Base-by-base conservation (phyloP, 1,284 basidiomycete genomes). In the Sanghuangporus baumii region DNA sequence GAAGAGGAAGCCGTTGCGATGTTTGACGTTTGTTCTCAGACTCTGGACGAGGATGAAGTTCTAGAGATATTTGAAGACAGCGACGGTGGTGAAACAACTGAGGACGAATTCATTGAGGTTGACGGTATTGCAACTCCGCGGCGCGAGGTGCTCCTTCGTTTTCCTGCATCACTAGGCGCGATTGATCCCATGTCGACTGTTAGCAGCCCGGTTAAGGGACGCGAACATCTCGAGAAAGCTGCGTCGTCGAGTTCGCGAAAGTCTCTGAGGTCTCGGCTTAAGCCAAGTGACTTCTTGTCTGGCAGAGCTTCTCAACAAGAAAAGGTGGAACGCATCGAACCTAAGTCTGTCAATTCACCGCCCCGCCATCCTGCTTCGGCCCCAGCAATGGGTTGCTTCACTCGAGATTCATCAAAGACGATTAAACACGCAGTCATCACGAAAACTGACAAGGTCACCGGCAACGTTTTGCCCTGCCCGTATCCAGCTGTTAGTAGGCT, bases 41-140 rank as follows among this genome's bases (percentile, higher is more conserved):
- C 72, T 50, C 68, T 71, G 57, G 67, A 78, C 60, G 76, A 80
- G 54, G 78, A 78, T 41, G 79, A 73, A 23, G 79, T 74, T 38
- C 79, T 78, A 18, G 79, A 77, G n/a, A 73, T 71, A 31, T 67
- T 75, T 36, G 72, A 71, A 43, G 70, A 70, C 65, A 72, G 71
- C 55, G 81, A 80, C 11, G 86, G 85, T 6, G 69, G 69, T 8
- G 83, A 87, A 56, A 87, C 86, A 6, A 89, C 88, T 0, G 89
- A 92, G 69, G 89, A 92, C 65, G 89, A 91, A 64, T 82, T 91
- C 54, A 85, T 91, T 18, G 87, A 87, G 60, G 81, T 83, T 6
- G 81, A 85, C 62, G 85, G 85, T 52, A 77, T 91, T 5, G 87
- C 88, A 20, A 91, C 89, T 63, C 82, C 86, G 16, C 84, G 83